Evolutionary conservation across 345 rosid genomes (phyloP).

Genomic region (Hibiscus tridactylites): DNA sequence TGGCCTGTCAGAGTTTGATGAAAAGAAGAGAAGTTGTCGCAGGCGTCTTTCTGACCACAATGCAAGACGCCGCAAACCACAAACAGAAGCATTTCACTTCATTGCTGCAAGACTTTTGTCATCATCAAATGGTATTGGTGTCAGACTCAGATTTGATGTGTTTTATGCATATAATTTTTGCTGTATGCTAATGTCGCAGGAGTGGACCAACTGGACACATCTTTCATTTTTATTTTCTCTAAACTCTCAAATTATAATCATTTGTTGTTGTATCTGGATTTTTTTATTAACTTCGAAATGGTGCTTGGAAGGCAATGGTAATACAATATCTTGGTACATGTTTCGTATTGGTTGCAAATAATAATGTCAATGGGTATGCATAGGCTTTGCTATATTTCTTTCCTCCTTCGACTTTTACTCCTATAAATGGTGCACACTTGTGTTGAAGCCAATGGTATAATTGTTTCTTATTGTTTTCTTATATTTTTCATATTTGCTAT

Average conservation of each 20-base stretch:
- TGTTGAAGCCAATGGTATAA: neutral
- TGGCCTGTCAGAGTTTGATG: constrained; percentile 78
- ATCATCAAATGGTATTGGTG: constrained; percentile 40
- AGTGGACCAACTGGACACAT: neutral
- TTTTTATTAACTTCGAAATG: neutral
- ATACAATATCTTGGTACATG: neutral
- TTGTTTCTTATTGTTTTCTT: neutral
- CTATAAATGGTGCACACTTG: neutral
- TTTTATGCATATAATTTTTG: neutral
- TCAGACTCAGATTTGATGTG: constrained; percentile 3
- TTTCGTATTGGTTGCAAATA: neutral
- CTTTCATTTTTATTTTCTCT: neutral
- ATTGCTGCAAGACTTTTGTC: constrained; percentile 44
- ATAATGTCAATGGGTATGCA: neutral
- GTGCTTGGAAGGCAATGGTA: neutral
- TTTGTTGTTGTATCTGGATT: neutral
- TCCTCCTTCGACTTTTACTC: neutral
- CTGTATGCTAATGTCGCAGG: neutral
- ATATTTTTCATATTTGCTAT: neutral
- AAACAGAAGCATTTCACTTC: constrained; percentile 41
- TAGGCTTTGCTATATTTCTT: neutral
- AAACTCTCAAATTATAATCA: neutral
- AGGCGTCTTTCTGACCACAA: constrained; percentile 88
- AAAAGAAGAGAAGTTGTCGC: constrained; percentile 89
- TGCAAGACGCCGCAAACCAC: constrained; percentile 98